Percentiles rank a stretch among this genome's conserved stretches.
These are phyloP conservation scores for Jacaranda copaia DNA, from an alignment of 257 asterid species.

Conservation along the genomic window DNA sequence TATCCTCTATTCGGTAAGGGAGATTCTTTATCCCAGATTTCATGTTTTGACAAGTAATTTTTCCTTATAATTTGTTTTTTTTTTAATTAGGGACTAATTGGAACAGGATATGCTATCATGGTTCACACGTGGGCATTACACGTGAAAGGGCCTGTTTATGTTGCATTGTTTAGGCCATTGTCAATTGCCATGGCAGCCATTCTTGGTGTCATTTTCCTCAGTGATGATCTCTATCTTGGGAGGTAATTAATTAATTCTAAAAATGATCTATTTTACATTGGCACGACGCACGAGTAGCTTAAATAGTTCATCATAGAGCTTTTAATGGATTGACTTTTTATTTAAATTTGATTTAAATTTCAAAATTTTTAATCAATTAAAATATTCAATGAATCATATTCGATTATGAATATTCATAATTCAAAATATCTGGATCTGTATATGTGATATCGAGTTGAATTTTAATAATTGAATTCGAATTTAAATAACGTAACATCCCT, in stretches of 20 bases:
- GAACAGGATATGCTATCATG: constrained; percentile 5
- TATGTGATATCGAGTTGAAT: too few relatives aligned
- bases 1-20: constrained; percentile 28
- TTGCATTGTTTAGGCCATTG: constrained; percentile 49
- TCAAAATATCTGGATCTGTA: too few relatives aligned
- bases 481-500: too few relatives aligned
- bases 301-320: too few relatives aligned
- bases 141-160: constrained; percentile 55
- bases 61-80: background rate
- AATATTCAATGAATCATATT: too few relatives aligned
- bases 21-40: background rate
- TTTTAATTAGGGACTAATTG: constrained; percentile 26
- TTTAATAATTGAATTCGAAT: too few relatives aligned
- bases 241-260: constrained; percentile 36
- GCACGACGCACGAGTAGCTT: too few relatives aligned
- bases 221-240: constrained; percentile 52
- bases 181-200: constrained; percentile 50
- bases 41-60: background rate
- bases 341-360: too few relatives aligned
- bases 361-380: too few relatives aligned
- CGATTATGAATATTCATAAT: too few relatives aligned
- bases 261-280: too few relatives aligned
- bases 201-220: constrained; percentile 49
- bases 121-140: constrained; percentile 46
- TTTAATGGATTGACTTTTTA: too few relatives aligned